Evolutionary conservation across 1,284 basidiomycete genomes (phyloP).

Genomic region (Ceratorhiza oryzae-sativae): DNA sequence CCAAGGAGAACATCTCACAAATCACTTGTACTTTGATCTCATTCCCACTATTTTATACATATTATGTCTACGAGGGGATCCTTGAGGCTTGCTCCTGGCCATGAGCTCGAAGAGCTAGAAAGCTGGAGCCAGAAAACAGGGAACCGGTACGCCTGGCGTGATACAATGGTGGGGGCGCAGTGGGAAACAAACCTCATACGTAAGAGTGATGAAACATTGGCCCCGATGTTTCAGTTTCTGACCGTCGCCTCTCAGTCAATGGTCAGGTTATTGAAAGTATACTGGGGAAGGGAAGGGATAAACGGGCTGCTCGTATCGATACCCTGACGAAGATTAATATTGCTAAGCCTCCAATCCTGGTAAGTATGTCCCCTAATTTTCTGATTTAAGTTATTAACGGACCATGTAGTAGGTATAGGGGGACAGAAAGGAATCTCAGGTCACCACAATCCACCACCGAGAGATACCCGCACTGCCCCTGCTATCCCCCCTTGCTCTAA

Average conservation of each 20-base stretch:
- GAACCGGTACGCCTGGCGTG: background rate
- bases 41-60: too few species aligned
- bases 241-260: background rate
- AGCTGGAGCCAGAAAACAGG: background rate
- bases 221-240: too few species aligned
- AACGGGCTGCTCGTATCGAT: background rate
- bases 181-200: slow-evolving; percentile 6
- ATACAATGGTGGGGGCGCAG: too few species aligned
- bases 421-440: too few species aligned
- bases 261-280: background rate
- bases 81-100: too few species aligned
- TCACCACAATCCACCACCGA: too few species aligned
- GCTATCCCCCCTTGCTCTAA: too few species aligned
- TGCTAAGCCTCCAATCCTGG: background rate
- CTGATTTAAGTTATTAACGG: background rate
- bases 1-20: too few species aligned
- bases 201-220: too few species aligned
- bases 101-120: background rate
- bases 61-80: too few species aligned
- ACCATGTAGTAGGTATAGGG: background rate
- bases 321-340: background rate
- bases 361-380: background rate
- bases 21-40: too few species aligned
- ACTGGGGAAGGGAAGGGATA: background rate
- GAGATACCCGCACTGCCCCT: too few species aligned